Conservation (phyloP, 257 asterid genomes). For the Solanum boliviense region DNA sequence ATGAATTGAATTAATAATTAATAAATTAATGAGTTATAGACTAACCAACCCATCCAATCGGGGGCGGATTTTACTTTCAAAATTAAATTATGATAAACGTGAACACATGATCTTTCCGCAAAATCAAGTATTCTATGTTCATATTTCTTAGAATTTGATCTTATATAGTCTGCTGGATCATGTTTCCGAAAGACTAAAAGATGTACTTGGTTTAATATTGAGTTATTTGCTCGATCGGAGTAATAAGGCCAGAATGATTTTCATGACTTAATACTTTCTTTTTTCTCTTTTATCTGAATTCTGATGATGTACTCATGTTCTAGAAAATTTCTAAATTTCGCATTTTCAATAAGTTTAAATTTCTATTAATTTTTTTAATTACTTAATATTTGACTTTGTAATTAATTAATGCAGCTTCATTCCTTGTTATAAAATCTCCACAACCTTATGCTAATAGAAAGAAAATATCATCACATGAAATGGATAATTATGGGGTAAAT, state of each 20-base stretch:
- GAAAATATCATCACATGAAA: background rate
- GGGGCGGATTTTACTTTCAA: background rate
- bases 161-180: background rate
- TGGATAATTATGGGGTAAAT: constrained; percentile 31
- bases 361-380: background rate
- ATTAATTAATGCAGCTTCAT: constrained; percentile 27
- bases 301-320: background rate
- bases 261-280: background rate
- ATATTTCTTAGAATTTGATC: background rate
- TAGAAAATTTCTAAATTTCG: background rate
- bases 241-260: background rate
- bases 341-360: background rate
- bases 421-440: constrained; percentile 39
- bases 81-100: background rate
- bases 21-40: background rate
- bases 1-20: background rate
- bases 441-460: constrained; percentile 8
- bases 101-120: background rate
- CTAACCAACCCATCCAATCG: background rate
- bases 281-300: background rate
- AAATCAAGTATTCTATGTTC: background rate
- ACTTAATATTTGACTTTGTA: background rate
- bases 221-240: background rate
- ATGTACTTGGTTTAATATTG: background rate
- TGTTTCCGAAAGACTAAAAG: background rate